Conservation (phyloP, 176 grass and related monocot species). For the Ensete glaucum region DNA sequence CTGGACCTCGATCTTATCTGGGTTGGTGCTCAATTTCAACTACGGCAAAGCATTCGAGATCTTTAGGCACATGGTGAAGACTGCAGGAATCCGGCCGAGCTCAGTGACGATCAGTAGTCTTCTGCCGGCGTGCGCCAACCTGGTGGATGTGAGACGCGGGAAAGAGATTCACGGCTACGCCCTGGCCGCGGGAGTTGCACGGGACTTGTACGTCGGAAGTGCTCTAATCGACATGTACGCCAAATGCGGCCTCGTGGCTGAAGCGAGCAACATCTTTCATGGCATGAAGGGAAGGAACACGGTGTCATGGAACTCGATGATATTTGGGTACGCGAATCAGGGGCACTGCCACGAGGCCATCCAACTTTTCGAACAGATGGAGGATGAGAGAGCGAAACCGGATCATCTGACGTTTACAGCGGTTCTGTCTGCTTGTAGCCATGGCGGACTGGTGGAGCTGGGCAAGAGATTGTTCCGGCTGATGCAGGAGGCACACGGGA, state of each 20-base stretch:
- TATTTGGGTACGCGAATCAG: constrained; percentile 55
- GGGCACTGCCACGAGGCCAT: constrained; percentile 45
- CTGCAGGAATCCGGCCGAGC: constrained; percentile 26
- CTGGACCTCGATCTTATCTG: constrained; percentile 51
- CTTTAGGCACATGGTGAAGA: constrained; percentile 39
- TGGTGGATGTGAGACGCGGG: constrained; percentile 39
- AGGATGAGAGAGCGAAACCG: background rate
- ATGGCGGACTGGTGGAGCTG: constrained; percentile 41
- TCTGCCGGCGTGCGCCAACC: constrained; percentile 46
- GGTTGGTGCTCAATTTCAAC: constrained; percentile 41
- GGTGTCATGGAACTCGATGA: constrained; percentile 67
- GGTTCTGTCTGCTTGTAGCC: constrained; percentile 45
- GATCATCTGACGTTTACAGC: constrained; percentile 63
- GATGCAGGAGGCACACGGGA: constrained; percentile 33
- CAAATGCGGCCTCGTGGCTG: constrained; percentile 35
- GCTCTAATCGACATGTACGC: constrained; percentile 60
- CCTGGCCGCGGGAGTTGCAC: constrained; percentile 21
- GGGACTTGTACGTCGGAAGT: constrained; percentile 37
- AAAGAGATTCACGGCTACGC: constrained; percentile 55
- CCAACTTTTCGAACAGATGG: constrained; percentile 36
- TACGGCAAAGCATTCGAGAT: constrained; percentile 27
- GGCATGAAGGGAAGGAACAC: constrained; percentile 38
- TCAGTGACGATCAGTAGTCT: constrained; percentile 43
- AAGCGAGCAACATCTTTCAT: constrained; percentile 36
- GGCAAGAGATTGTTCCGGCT: constrained; percentile 32